Percentiles rank a stretch among this genome's conserved stretches.
These are phyloP conservation scores for Ustilago tritici DNA, from an alignment of 1,284 basidiomycete genomes.

Conservation along the genomic window DNA sequence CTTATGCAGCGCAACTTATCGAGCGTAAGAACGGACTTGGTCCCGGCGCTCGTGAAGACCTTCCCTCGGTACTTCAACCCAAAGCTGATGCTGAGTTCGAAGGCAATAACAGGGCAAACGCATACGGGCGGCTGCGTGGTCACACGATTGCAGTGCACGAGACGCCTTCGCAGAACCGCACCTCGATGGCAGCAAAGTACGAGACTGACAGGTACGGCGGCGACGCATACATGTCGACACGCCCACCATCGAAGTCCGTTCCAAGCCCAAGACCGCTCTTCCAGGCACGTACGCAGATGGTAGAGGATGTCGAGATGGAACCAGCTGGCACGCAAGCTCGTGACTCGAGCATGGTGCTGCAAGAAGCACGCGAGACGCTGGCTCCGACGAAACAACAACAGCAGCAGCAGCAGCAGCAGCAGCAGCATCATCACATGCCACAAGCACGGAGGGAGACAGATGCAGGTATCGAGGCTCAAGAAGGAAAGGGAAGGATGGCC, in stretches of 20 bases:
- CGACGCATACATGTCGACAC: conserved; percentile 3
- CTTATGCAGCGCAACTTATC: conserved; percentile 4
- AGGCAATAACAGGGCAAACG: background rate
- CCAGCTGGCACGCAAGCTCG: background rate
- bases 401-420: conserved; percentile 24
- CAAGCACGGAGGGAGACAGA: conserved; percentile 11
- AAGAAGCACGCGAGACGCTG: conserved; percentile 41
- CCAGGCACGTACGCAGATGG: conserved; percentile 6
- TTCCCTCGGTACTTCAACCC: conserved; percentile 38
- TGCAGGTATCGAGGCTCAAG: conserved; percentile 7
- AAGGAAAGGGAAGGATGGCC: conserved; percentile 35
- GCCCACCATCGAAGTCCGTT: conserved; percentile 5
- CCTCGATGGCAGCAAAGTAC: background rate
- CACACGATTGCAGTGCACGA: conserved; percentile 35
- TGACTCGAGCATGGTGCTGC: conserved; percentile 40
- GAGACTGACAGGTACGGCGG: background rate
- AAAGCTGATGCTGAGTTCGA: conserved; percentile 8
- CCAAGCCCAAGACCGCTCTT: conserved; percentile 13
- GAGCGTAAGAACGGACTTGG: conserved; percentile 1
- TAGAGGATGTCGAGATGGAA: conserved; percentile 46
- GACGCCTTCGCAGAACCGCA: conserved; percentile 19
- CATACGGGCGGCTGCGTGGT: conserved; percentile 26
- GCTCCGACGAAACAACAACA: conserved; percentile 28
- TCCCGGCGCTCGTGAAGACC: conserved; percentile 1
- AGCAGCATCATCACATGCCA: conserved; percentile 12